Conservation (phyloP, 768 basidiomycete species). For the Auricularia sp. region DNA sequence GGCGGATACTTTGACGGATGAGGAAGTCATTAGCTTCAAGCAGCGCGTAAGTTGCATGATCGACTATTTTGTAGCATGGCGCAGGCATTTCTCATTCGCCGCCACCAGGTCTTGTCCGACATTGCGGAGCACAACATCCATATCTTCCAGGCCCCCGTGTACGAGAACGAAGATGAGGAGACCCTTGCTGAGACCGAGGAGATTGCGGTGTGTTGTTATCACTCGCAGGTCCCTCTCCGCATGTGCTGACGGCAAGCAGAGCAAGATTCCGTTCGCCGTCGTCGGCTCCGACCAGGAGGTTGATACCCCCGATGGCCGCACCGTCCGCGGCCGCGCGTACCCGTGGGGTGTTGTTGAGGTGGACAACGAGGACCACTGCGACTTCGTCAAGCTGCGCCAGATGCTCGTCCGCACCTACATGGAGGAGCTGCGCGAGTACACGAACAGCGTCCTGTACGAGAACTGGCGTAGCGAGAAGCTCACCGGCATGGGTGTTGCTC, state of each 20-base stretch:
- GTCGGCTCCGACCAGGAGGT: slow-evolving; percentile 89
- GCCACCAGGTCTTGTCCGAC: slow-evolving; percentile 71
- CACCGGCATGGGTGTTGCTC: slow-evolving; percentile 93
- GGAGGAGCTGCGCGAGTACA: slow-evolving; percentile 97
- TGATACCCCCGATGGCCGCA: slow-evolving; percentile 73
- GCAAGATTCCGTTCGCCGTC: slow-evolving; percentile 98
- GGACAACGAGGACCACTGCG: slow-evolving; percentile 98
- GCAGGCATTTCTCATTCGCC: slow-evolving; percentile 6
- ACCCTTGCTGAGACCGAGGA: slow-evolving; percentile 95
- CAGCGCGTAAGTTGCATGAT: slow-evolving; percentile 49
- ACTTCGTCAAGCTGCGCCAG: slow-evolving; percentile 98
- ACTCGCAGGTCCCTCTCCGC: neutral
- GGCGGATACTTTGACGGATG: slow-evolving; percentile 94
- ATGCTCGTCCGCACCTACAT: slow-evolving; percentile 99
- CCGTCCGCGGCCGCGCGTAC: slow-evolving; percentile 90
- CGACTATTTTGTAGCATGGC: neutral
- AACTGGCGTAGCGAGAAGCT: slow-evolving; percentile 97
- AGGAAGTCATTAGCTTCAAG: slow-evolving; percentile 90
- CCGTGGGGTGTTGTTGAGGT: slow-evolving; percentile 99
- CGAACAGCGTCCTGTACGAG: slow-evolving; percentile 93
- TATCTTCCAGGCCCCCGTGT: slow-evolving; percentile 95
- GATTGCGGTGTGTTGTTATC: slow-evolving; percentile 42
- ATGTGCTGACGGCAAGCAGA: slow-evolving; percentile 21
- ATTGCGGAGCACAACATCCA: slow-evolving; percentile 93
- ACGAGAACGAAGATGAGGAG: slow-evolving; percentile 98